Percentiles rank a stretch among this genome's conserved stretches.
Conservation (phyloP, 495 filamentous ascomycete species). For the Penicillium psychrofluorescens region DNA sequence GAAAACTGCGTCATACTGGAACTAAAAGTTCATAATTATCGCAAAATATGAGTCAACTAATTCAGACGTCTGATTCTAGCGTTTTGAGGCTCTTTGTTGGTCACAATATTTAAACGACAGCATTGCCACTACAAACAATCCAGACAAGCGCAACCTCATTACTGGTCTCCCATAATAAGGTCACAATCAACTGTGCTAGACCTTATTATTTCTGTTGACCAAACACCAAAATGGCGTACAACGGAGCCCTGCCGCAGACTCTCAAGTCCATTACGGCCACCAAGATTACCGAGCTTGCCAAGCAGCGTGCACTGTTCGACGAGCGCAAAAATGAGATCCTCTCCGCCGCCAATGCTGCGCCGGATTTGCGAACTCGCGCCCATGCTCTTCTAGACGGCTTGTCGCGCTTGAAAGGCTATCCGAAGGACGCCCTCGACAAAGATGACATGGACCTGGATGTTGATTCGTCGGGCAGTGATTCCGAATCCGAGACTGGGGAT, state of each 20-base stretch:
- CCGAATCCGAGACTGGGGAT: background rate
- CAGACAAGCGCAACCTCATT: no score
- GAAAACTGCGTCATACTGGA: no score
- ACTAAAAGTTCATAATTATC: no score
- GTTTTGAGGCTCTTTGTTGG: no score
- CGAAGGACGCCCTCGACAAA: constrained; percentile 29
- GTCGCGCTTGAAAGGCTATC: constrained; percentile 28
- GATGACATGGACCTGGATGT: constrained; percentile 26
- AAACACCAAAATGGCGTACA: constrained; percentile 19
- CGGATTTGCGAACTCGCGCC: constrained; percentile 21
- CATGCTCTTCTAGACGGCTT: constrained; percentile 31
- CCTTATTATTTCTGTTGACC: background rate
- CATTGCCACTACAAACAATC: no score
- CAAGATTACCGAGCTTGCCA: constrained; percentile 56
- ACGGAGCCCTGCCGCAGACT: constrained; percentile 47
- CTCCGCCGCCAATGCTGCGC: constrained; percentile 14
- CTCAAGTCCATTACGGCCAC: constrained; percentile 58
- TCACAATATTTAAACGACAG: no score
- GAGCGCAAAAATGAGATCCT: constrained; percentile 26
- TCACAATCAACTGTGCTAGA: background rate
- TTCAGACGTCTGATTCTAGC: no score
- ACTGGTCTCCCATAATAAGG: no score
- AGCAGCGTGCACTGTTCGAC: constrained; percentile 49
- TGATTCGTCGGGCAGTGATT: constrained; percentile 8
- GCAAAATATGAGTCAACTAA: no score